Base-by-base conservation (phyloP, 2,329 filamentous ascomycete genomes). In the Neonectria sp. region DNA sequence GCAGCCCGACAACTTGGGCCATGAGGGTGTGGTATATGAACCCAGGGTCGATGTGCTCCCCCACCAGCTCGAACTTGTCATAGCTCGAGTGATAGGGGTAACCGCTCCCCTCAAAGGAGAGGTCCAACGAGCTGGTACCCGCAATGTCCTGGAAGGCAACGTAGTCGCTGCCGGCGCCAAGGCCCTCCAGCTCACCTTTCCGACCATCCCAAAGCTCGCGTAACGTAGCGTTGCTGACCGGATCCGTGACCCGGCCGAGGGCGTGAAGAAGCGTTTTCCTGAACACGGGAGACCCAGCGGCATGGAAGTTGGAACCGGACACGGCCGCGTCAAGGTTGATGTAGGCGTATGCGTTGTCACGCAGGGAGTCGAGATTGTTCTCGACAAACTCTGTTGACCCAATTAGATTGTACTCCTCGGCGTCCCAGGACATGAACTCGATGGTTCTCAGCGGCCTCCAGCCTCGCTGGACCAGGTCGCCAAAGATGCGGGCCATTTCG, bases 371-470 rank as follows among this genome's bases (percentile, higher is more conserved):
- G 31, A 94, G 85, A 72, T 95, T 91, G 53, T 93, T 92, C 82
- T 99, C 96, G 52, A 99, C 96, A 76, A 93, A 95, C 79, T 99
- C 96, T 2, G 96, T 98, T 12, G 94, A 97, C 9, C 96, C 96
- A 65, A 97, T 93, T 52, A 96, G 84, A 80, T 98, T 98, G 83
- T 97, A 98, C 80, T 95, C 94, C 73, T 92, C 92, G 4, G 90
- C 96, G 79, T 99, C 96, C 96, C 96, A 99, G 37, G 94, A 97
- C 77, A 95, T 95, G 80, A 99, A 98, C 79, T 97, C 93, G 71
- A 99, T 97, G 4, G 94, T 97, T n/a, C 96, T 92, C 17, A 97
- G 85, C 1, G 96, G 96, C 29, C 93, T 89, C 96, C 96, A 99
- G 60, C 95, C 95, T 64, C 90, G 89, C 17, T 86, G 81, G 25